These are phyloP conservation scores for Mallotus repandus DNA, from an alignment of 441 rosid species.

Conservation along the genomic window DNA sequence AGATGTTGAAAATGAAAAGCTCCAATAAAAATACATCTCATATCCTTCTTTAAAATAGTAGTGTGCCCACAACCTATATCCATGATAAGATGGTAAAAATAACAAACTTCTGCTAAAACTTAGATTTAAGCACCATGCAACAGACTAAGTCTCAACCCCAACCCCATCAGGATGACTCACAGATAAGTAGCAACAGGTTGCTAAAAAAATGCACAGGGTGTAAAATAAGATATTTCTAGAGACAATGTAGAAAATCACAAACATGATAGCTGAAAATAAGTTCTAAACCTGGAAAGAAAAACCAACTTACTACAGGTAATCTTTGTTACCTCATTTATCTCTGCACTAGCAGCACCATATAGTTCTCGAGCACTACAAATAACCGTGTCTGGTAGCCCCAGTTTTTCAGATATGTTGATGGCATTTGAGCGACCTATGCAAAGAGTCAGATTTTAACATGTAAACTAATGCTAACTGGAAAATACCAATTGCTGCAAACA, in stretches of 20 bases:
- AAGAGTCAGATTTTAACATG: constrained; percentile 17
- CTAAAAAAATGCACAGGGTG: neutral
- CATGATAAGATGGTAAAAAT: neutral
- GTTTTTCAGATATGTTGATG: constrained; percentile 74
- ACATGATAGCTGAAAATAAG: neutral
- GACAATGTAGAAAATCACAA: neutral
- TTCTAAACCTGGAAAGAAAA: neutral
- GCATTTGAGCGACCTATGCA: constrained; percentile 87
- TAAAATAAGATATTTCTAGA: neutral
- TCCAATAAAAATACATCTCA: neutral
- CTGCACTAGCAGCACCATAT: constrained; percentile 79
- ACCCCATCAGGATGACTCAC: neutral
- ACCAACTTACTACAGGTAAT: neutral
- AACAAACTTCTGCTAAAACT: neutral
- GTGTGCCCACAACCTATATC: neutral
- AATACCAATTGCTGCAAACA: neutral
- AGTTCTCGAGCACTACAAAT: constrained; percentile 55
- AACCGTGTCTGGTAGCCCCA: constrained; percentile 61
- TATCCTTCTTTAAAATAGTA: neutral
- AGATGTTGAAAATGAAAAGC: neutral
- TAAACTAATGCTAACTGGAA: neutral
- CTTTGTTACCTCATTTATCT: constrained; percentile 67
- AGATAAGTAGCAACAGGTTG: neutral
- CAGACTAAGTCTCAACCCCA: neutral
- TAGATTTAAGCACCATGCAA: neutral